A percentile compares a stretch with the other conserved stretches of the same genome.
These are phyloP conservation scores for Opeltia flavorubescens DNA, from an alignment of 495 filamentous ascomycete species.

Conservation along the genomic window DNA sequence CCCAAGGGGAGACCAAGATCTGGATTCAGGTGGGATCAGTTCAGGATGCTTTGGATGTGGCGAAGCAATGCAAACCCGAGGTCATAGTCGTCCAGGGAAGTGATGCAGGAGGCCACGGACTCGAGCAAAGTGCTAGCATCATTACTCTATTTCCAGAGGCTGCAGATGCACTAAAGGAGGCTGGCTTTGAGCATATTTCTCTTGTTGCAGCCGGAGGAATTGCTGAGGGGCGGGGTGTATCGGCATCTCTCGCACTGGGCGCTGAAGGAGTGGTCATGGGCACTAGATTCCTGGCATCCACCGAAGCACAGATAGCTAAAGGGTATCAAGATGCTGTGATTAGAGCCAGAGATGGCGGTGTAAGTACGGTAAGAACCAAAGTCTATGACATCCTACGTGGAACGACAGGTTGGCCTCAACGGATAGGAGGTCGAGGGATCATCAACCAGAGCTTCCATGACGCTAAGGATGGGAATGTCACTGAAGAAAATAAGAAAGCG, in stretches of 20 bases:
- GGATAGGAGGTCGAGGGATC: constrained; percentile 46
- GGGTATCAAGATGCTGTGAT: constrained; percentile 46
- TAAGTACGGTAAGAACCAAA: constrained; percentile 45
- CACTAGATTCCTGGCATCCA: constrained; percentile 48
- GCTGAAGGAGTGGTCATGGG: constrained; percentile 53
- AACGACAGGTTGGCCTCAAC: constrained; percentile 46
- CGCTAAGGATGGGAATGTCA: constrained; percentile 28
- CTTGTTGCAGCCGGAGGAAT: constrained; percentile 61
- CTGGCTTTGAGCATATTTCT: constrained; percentile 21
- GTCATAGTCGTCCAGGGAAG: constrained; percentile 56
- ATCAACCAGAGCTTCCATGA: constrained; percentile 48
- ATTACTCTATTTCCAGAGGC: constrained; percentile 42
- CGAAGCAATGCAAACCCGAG: constrained; percentile 31
- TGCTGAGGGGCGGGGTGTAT: constrained; percentile 43
- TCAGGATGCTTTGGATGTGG: constrained; percentile 34
- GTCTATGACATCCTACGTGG: constrained; percentile 55
- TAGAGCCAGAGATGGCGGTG: constrained; percentile 45
- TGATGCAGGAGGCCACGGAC: constrained; percentile 68
- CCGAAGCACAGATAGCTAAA: constrained; percentile 41
- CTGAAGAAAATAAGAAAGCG: constrained; percentile 38
- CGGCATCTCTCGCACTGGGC: constrained; percentile 48
- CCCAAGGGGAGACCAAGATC: constrained; percentile 31
- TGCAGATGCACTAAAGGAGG: constrained; percentile 31
- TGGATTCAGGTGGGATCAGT: constrained; percentile 63
- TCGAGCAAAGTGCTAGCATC: constrained; percentile 38